Conservation (phyloP, 1,284 basidiomycete species). For the Trametes pubescens region DNA sequence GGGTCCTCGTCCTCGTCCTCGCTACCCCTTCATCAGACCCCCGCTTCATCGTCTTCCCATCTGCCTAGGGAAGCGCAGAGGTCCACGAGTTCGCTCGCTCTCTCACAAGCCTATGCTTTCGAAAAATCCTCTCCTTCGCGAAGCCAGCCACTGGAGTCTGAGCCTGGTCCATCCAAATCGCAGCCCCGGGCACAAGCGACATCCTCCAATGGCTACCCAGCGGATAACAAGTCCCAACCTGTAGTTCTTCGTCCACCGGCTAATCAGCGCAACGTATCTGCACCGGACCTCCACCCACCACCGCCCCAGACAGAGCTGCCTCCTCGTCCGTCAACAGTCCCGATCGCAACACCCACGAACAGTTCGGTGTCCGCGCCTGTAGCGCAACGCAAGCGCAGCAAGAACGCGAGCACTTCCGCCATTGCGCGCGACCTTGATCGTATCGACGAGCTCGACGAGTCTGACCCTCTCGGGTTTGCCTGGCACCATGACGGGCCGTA, state of each 20-base stretch:
- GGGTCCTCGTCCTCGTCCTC: conserved; percentile 30
- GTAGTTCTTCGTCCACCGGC: conserved; percentile 30
- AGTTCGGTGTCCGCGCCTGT: conserved; percentile 22
- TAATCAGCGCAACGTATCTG: conserved; percentile 34
- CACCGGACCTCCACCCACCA: conserved; percentile 36
- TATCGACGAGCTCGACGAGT: conserved; percentile 79
- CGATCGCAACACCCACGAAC: conserved; percentile 16
- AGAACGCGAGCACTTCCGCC: conserved; percentile 37
- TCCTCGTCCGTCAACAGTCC: conserved; percentile 35
- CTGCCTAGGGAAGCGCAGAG: conserved; percentile 16
- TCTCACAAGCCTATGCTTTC: neutral
- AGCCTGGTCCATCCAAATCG: neutral
- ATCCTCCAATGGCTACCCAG: neutral
- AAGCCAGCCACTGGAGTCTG: conserved; percentile 1
- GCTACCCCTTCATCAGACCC: conserved; percentile 27
- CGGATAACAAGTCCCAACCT: conserved; percentile 15
- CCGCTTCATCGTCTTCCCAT: conserved; percentile 27
- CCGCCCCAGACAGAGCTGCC: conserved; percentile 33
- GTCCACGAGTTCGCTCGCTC: conserved; percentile 9
- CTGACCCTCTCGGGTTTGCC: conserved; percentile 65
- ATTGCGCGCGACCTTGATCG: conserved; percentile 61
- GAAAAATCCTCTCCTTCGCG: conserved; percentile 14
- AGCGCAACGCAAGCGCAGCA: conserved; percentile 34
- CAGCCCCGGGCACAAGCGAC: conserved; percentile 1
- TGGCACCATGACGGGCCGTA: conserved; percentile 77